Conservation (phyloP, 2,329 filamentous ascomycete genomes). For the Tetracladium maxilliforme region DNA sequence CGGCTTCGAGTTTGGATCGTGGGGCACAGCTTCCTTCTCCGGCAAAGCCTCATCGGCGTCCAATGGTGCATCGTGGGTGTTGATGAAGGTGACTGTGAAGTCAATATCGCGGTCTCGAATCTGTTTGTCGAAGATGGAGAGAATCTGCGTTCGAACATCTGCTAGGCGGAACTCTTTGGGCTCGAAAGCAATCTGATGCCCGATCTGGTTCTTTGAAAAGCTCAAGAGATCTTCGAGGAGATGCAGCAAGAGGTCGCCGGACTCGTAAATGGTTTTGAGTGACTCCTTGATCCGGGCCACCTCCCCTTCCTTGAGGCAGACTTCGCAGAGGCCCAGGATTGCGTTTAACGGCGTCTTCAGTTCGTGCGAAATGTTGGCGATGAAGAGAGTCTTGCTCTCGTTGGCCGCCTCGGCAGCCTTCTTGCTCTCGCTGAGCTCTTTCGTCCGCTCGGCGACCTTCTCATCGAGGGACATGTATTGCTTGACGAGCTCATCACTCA, state of each 20-base stretch:
- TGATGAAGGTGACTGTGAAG: slow-evolving; percentile 58
- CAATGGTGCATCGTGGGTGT: slow-evolving; percentile 28
- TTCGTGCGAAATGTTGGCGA: slow-evolving; percentile 82
- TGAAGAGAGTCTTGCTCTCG: slow-evolving; percentile 93
- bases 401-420: slow-evolving; percentile 90
- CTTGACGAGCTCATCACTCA: slow-evolving; percentile 79
- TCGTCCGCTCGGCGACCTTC: slow-evolving; percentile 68
- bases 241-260: slow-evolving; percentile 70
- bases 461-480: slow-evolving; percentile 78
- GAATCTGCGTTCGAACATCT: slow-evolving; percentile 71
- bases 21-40: slow-evolving; percentile 15
- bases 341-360: slow-evolving; percentile 92
- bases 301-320: slow-evolving; percentile 87
- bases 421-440: slow-evolving; percentile 77
- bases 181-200: slow-evolving; percentile 67
- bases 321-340: slow-evolving; percentile 84
- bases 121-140: slow-evolving; percentile 83
- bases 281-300: slow-evolving; percentile 65
- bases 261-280: slow-evolving; percentile 79
- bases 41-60: too few relatives aligned
- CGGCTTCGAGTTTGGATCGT: slow-evolving; percentile 8
- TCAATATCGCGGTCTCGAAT: slow-evolving; percentile 66
- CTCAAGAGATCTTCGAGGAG: slow-evolving; percentile 79
- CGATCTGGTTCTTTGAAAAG: slow-evolving; percentile 91
- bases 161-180: slow-evolving; percentile 73